Percentiles rank a stretch among this genome's conserved stretches.
These are phyloP conservation scores for Leccinum variicolor DNA, from an alignment of 768 basidiomycete species.

Conservation along the genomic window DNA sequence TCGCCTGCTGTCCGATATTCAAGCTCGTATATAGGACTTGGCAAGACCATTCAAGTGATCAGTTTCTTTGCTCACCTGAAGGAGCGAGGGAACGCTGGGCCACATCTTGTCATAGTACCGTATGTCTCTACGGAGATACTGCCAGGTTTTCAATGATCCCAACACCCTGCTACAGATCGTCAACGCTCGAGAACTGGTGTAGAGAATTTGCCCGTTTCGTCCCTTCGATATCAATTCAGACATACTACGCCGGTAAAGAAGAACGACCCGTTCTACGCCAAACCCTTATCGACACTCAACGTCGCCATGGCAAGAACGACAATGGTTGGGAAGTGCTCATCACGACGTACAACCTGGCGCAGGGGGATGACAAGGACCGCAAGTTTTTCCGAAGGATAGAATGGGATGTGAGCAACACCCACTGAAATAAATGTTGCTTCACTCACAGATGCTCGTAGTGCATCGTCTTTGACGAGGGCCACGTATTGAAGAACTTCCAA, in stretches of 20 bases:
- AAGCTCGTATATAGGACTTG: conserved; percentile 61
- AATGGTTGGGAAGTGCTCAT: conserved; percentile 90
- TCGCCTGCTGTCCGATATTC: background rate
- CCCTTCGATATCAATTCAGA: conserved; percentile 78
- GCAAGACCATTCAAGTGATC: conserved; percentile 99
- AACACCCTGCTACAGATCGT: conserved; percentile 54
- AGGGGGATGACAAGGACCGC: conserved; percentile 81
- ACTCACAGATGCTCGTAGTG: conserved; percentile 46
- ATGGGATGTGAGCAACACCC: conserved; percentile 75
- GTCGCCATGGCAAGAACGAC: conserved; percentile 42
- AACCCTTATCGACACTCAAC: conserved; percentile 62
- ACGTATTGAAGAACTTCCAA: conserved; percentile 95
- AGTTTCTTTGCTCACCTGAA: conserved; percentile 91
- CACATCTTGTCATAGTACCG: conserved; percentile 95
- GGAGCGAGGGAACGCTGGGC: conserved; percentile 73
- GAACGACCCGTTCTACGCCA: conserved; percentile 74
- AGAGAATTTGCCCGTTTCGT: conserved; percentile 93
- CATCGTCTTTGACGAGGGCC: conserved; percentile 96
- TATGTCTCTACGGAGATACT: conserved; percentile 41
- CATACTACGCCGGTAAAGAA: conserved; percentile 92
- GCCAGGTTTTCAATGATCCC: conserved; percentile 5
- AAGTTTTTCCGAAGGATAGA: conserved; percentile 89
- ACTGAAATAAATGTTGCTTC: background rate
- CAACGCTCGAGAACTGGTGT: conserved; percentile 98
- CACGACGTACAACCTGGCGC: conserved; percentile 94